Base-by-base conservation (phyloP, 1,139 yeast genomes). In the Scheffersomyces stambukii region DNA sequence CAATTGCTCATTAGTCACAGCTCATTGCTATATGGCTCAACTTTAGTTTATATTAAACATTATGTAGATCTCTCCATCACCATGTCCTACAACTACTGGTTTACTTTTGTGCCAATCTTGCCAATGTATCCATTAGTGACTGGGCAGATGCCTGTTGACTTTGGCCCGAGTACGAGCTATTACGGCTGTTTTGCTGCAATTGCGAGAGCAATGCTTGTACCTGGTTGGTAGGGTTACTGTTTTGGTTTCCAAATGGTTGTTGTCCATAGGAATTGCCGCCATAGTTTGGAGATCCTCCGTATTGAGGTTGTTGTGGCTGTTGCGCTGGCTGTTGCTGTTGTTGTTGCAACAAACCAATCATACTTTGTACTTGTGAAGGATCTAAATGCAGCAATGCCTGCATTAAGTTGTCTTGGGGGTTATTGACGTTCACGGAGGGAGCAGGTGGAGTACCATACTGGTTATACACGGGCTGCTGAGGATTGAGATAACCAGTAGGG, bases 321-420 rank as follows among this genome's bases (percentile, higher is more conserved):
- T 34, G 47, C 17, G 37, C 43, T 21, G 30, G 42, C 23, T 37
- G 48, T 23, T 38, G 49, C 16, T 45, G 52, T 24, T 46, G 54
- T 19, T 38, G 56, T 32, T 54, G 59, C 11, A 64, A 65, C 32
- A 70, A 46, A 1, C 66, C 50, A 20, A 75, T 48, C 44, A 75
- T 57, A 40, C 54, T 69, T 29, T 75, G 77, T 35, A 75, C 60
- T 11, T 77, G 64, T 23, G 59, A 57, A 7, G 78, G 77, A 33
- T 75, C 77, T 40, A 75, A 50, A 27, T 58, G 63, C 45, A 72
- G 77, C 29, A 75, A 48, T 5, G 61, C 52, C 27, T 59, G 63
- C 20, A 58, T 31, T 14, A 50, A 36, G 23, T 37, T 34, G 9
- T 42, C 31, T 29, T 35, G 37, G 25, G 3, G 10, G 10, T 19